A percentile compares a stretch with the other conserved stretches of the same genome.
Evolutionary conservation across 2,329 filamentous ascomycete species (phyloP).

Genomic region (Alternaria rosae): DNA sequence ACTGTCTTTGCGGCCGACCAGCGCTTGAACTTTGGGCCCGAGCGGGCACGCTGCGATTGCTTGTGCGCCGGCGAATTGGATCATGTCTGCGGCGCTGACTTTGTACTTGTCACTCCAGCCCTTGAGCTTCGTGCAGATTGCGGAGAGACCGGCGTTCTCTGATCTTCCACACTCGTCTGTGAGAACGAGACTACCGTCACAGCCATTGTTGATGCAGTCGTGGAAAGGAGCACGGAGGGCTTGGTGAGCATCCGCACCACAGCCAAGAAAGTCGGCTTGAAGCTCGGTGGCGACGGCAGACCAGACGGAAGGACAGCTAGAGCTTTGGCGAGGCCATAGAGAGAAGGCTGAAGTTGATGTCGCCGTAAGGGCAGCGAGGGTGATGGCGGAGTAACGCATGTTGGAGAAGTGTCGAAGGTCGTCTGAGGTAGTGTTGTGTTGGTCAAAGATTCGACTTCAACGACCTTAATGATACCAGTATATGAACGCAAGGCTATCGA

Average conservation of each 20-base stretch:
- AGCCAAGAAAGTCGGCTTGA: conserved; percentile 24
- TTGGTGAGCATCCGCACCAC: conserved; percentile 28
- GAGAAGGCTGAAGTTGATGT: neutral
- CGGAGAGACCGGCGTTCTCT: conserved; percentile 54
- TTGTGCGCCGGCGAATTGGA: conserved; percentile 34
- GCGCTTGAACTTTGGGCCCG: conserved; percentile 27
- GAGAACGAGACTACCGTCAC: conserved; percentile 37
- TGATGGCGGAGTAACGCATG: neutral
- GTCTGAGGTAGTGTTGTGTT: neutral
- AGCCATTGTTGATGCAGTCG: conserved; percentile 39
- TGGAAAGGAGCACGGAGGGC: conserved; percentile 37
- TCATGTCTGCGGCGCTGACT: conserved; percentile 39
- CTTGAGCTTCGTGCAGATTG: conserved; percentile 50
- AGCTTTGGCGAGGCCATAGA: conserved; percentile 15
- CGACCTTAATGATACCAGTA: neutral
- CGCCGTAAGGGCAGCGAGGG: neutral
- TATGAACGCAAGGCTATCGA: neutral
- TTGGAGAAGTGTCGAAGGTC: neutral
- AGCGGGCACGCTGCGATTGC: conserved; percentile 34
- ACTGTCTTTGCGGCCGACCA: conserved; percentile 34
- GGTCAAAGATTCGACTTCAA: neutral
- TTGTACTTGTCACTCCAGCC: conserved; percentile 51
- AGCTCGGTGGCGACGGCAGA: conserved; percentile 24
- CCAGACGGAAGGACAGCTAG: conserved; percentile 31
- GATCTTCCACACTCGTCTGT: conserved; percentile 37